A percentile compares a stretch with the other conserved stretches of the same genome.
Conservation (phyloP, 2,329 filamentous ascomycete genomes). For the Fusarium sp. region DNA sequence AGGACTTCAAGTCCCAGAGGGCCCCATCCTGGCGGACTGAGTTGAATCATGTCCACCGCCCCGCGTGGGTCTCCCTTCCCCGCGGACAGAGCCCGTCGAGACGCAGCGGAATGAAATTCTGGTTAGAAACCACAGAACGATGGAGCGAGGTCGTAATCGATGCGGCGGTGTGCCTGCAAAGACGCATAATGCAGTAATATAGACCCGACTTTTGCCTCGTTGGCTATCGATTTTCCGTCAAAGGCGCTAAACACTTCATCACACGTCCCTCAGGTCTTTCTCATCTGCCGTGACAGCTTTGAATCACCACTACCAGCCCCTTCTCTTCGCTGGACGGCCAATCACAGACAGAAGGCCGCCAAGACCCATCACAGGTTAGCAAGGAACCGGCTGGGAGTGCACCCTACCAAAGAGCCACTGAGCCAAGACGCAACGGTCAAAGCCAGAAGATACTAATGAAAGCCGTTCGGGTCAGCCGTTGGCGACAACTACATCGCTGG, state of each 20-base stretch:
- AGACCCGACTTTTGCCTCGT: slow-evolving; percentile 25
- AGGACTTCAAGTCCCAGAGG: slow-evolving; percentile 3
- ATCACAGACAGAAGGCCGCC: slow-evolving; percentile 23
- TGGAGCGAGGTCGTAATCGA: slow-evolving; percentile 27
- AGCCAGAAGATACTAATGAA: slow-evolving; percentile 15
- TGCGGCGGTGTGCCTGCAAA: slow-evolving; percentile 39
- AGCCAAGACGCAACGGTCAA: slow-evolving; percentile 32
- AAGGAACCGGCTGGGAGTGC: slow-evolving; percentile 22
- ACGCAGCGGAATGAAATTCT: slow-evolving; percentile 7
- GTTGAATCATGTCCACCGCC: slow-evolving; percentile 22
- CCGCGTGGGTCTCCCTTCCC: slow-evolving; percentile 27
- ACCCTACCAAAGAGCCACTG: slow-evolving; percentile 13
- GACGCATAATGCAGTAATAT: slow-evolving; percentile 31
- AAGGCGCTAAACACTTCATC: slow-evolving; percentile 36
- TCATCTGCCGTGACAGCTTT: slow-evolving; percentile 38
- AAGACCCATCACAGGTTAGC: slow-evolving; percentile 34
- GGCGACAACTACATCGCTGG: slow-evolving; percentile 28
- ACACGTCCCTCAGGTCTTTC: slow-evolving; percentile 23
- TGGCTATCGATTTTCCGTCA: slow-evolving; percentile 20
- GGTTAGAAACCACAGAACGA: slow-evolving; percentile 8
- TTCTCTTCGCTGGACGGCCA: slow-evolving; percentile 27
- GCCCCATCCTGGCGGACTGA: slow-evolving; percentile 15
- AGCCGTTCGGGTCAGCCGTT: slow-evolving; percentile 24
- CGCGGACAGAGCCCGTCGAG: slow-evolving; percentile 9
- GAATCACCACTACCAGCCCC: slow-evolving; percentile 33